These are phyloP conservation scores for Trametes villosa DNA, from an alignment of 768 basidiomycete species.

Conservation along the genomic window DNA sequence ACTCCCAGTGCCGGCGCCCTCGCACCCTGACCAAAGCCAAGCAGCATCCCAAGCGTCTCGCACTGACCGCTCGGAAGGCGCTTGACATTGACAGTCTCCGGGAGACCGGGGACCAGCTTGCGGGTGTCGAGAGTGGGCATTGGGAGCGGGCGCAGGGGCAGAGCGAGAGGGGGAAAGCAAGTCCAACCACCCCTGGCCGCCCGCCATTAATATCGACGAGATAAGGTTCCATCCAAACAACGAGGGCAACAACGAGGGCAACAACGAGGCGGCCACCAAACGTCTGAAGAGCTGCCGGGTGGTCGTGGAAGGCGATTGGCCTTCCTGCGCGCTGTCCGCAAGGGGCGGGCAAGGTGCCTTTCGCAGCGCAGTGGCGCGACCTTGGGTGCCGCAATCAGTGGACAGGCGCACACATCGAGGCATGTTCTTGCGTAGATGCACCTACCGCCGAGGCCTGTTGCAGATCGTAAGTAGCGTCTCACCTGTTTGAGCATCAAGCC, in stretches of 20 bases:
- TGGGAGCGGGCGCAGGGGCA: background rate
- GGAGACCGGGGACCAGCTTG: conserved; percentile 1
- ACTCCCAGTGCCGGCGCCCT: conserved; percentile 15
- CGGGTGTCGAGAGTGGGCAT: conserved; percentile 7
- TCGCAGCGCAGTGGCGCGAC: too few species aligned
- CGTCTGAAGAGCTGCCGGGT: background rate
- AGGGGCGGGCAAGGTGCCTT: too few species aligned
- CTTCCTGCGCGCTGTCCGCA: background rate
- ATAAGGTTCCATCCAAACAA: conserved; percentile 5
- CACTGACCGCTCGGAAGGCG: background rate
- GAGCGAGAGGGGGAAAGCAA: background rate
- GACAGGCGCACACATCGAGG: background rate
- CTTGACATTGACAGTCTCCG: background rate
- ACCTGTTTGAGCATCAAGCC: too few species aligned
- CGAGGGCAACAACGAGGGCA: background rate
- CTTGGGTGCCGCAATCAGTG: background rate
- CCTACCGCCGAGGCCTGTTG: too few species aligned
- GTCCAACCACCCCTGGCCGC: too few species aligned
- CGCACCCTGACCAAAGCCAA: background rate
- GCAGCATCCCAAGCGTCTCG: background rate
- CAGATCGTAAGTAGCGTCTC: too few species aligned
- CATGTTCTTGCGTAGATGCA: too few species aligned
- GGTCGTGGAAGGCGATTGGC: background rate
- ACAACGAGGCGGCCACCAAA: background rate
- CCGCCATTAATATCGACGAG: background rate